Evolutionary conservation across 2,329 filamentous ascomycete genomes (phyloP), one percentile per base, ranked within the genome.

Genomic region (Colletotrichum noveboracense): DNA sequence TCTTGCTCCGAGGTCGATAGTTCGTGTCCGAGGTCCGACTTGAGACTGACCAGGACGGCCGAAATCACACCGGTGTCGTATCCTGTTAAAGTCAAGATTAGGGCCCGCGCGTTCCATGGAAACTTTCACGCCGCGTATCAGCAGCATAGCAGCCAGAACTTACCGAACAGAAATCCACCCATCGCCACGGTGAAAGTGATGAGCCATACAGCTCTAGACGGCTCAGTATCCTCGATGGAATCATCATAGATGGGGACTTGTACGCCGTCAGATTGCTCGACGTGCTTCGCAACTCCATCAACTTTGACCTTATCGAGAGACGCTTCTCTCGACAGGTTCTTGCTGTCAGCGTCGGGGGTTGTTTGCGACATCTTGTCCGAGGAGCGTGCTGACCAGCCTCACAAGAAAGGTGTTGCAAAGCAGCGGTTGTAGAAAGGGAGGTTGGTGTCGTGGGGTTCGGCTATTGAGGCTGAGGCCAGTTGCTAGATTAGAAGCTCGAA

Each of bases 21-120:
- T 13, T 82, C 81, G 52, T 85, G 82, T 38, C 85, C 85, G 7
- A 90, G 85, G 67, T 86, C 83, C 48, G 78, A 78, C 81, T 84
- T 75, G 75, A 88, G 79, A 48, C 83, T 85, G 38, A 88, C 86
- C 1, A 89, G 81, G 9, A 88, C 87, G 0, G 86, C 87, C 2
- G 86, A 88, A 61, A 89, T 89, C 78, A 88, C 85, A 26, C 87
- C 87, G 18, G 87, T 89, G 66, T 89, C 87, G 71, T 89, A 89
- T 16, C 87, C 85, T 80, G 18, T 18, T 5, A 32, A 24, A 48
- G 18, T 18, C 34, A 21, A 58, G 65, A 38, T 56, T 52, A 28
- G 14, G 32, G 43, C n/a, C 56, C 26, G 56, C 24, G 28, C 28
- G 18, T 13, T 34, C 18, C 58, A n/a, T 30, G 16, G 58, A 30